These are phyloP conservation scores for Angomonas deanei DNA, from an alignment of 208 protist genomes.

Conservation along the genomic window DNA sequence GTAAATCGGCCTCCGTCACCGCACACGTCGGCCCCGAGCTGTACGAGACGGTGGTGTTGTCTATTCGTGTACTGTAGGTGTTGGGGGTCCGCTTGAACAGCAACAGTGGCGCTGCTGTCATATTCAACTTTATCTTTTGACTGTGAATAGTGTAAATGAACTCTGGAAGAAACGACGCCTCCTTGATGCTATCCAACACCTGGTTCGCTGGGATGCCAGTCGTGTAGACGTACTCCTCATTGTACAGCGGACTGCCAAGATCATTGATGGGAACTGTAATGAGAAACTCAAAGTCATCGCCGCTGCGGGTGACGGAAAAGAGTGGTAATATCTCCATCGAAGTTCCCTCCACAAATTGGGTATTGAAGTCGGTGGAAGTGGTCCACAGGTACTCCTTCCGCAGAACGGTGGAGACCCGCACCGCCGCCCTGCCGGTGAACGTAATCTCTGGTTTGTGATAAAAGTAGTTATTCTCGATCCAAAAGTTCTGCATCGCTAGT, in stretches of 20 bases:
- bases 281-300: conserved; percentile 37
- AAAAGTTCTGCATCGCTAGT: conserved; percentile 73
- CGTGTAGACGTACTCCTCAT: background rate
- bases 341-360: conserved; percentile 26
- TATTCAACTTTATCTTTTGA: conserved; percentile 38
- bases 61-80: background rate
- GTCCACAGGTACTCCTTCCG: conserved; percentile 75
- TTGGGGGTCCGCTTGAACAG: conserved; percentile 16
- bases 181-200: conserved; percentile 35
- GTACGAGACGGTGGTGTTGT: conserved; percentile 8
- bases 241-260: conserved; percentile 13
- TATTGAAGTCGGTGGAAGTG: conserved; percentile 59
- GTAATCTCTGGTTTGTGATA: conserved; percentile 32
- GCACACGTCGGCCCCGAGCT: conserved; percentile 42
- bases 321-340: conserved; percentile 38
- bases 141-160: conserved; percentile 59
- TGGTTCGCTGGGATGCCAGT: conserved; percentile 10
- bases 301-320: conserved; percentile 50
- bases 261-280: conserved; percentile 55
- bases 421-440: conserved; percentile 56
- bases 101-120: conserved; percentile 68
- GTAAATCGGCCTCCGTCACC: conserved; percentile 50
- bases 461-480: conserved; percentile 50
- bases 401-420: conserved; percentile 47
- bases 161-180: conserved; percentile 65